Base-by-base conservation (phyloP, 2,329 filamentous ascomycete genomes). In the Teratosphaeria pseudoeucalypti region DNA sequence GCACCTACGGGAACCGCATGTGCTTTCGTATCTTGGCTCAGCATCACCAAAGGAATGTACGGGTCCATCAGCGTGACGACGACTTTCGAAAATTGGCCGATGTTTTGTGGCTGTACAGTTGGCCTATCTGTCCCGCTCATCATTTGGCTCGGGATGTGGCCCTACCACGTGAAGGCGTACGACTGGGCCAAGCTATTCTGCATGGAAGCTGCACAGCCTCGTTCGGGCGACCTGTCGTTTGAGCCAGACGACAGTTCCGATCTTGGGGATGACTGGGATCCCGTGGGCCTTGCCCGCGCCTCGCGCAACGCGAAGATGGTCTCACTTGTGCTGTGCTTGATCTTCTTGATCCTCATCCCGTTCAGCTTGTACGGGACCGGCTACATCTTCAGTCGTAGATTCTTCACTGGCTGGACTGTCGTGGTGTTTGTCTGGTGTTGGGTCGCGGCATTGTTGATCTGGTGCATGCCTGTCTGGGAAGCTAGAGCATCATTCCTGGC, bases 281-380 rank as follows among this genome's bases (percentile, higher is more conserved):
- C 43, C 9, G 23, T 52, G 34, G 57, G 55, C 19, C 58, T 57
- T 2, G n/a, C 19, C 3, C 43, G 58, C 61, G 12, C 61, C 63
- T 55, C 63, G 52, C 47, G 56, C 14, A 61, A 62, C 23, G 56
- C 68, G 3, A 57, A 66, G n/a, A 56, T 59, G 5, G 65, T 63
- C 4, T 64, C 62, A 26, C 54, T 63, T 37, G 58, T 63, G 16
- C 59, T 67, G 61, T 66, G 64, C 10, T 49, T 68, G 12, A 34
- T 62, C 11, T 64, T 67, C 52, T 54, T 66, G 11, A 60, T 68
- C 27, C 43, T 67, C 19, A 67, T 63, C 62, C 64, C 65, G 0
- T 63, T 66, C 49, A 63, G 64, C 7, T 64, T 67, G 61, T 67
- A 66, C 56, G 66, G 65, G n/a, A 61, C 61, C 10, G 58, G 60